Evolutionary conservation across 257 asterid species (phyloP).

Genomic region (Striga asiatica): DNA sequence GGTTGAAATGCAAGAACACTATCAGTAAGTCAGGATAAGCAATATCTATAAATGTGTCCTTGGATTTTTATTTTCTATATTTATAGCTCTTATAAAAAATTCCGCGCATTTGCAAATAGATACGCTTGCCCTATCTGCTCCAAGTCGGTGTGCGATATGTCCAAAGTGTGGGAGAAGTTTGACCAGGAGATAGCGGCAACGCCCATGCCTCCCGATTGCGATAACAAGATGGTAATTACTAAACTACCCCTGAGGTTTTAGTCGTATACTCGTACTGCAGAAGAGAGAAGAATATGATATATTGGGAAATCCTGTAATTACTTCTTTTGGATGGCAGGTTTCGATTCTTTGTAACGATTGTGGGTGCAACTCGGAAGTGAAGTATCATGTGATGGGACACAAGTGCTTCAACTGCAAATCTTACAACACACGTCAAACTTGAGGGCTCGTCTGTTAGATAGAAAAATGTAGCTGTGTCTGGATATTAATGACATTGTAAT

Average conservation of each 20-base stretch:
- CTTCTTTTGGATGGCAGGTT: conserved; percentile 25
- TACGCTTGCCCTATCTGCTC: conserved; percentile 80
- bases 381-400: conserved; percentile 44
- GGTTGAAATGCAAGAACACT: conserved; percentile 77
- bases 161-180: conserved; percentile 74
- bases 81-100: not conserved
- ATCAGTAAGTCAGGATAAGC: conserved; percentile 34
- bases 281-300: too few species aligned
- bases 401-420: conserved; percentile 62
- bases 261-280: too few species aligned
- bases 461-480: too few species aligned
- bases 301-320: too few species aligned
- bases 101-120: conserved; percentile 20
- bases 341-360: conserved; percentile 72
- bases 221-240: conserved; percentile 35
- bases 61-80: not conserved
- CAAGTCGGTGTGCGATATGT: conserved; percentile 81
- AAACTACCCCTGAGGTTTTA: not conserved
- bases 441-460: conserved; percentile 26
- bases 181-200: conserved; percentile 83
- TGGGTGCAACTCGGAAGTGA: conserved; percentile 49
- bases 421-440: conserved; percentile 52
- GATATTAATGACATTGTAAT: too few species aligned
- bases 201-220: conserved; percentile 62
- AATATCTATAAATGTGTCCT: not conserved